These are phyloP conservation scores for Solanum chacoense DNA, from an alignment of 305 asterid species.

Conservation along the genomic window DNA sequence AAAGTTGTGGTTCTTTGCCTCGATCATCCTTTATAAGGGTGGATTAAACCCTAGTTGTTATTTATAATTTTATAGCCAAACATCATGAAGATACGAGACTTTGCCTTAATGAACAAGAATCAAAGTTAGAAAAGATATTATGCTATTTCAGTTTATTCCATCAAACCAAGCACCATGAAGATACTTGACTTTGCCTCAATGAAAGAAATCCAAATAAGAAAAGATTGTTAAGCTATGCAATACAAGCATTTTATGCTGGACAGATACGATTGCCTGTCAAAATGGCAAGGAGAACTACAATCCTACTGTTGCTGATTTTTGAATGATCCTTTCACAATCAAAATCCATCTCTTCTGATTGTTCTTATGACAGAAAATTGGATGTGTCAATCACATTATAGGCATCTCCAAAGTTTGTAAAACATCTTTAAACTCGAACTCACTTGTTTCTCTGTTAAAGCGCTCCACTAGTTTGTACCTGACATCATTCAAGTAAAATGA, in stretches of 20 bases:
- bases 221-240: not conserved
- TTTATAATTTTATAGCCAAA: not conserved
- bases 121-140: not conserved
- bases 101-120: not conserved
- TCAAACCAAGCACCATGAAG: not conserved
- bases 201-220: not conserved
- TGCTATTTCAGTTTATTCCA: not conserved
- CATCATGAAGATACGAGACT: not conserved
- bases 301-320: not conserved
- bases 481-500: constrained; percentile 80
- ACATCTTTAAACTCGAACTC: constrained; percentile 92
- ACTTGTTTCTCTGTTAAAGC: constrained; percentile 65
- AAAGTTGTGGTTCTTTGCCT: too few species aligned
- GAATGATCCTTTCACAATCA: not conserved
- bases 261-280: not conserved
- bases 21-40: too few species aligned
- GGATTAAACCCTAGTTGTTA: too few species aligned
- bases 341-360: not conserved
- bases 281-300: not conserved
- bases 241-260: not conserved
- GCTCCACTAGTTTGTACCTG: constrained; percentile 80
- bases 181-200: not conserved
- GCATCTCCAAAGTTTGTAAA: constrained; percentile 72
- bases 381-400: constrained; percentile 35
- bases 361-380: not conserved